These are phyloP conservation scores for Paracoccidioides lutzii DNA, from an alignment of 2,329 filamentous ascomycete species.

Conservation along the genomic window DNA sequence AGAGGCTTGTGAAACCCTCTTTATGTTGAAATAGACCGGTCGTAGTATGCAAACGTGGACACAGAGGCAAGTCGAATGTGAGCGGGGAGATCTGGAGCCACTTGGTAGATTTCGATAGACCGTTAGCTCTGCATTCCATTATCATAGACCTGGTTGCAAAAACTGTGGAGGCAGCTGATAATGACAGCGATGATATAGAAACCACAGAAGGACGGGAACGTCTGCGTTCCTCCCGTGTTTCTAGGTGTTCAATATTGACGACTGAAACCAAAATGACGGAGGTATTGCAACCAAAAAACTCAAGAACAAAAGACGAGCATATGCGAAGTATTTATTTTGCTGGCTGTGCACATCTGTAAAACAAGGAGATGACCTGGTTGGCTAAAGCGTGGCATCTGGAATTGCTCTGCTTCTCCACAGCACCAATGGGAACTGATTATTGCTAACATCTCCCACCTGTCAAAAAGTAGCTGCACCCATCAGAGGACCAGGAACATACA, in stretches of 20 bases:
- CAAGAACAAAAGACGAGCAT: not conserved
- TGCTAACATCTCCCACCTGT: not conserved
- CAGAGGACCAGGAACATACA: not conserved
- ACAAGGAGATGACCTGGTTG: not conserved
- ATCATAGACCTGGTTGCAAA: not conserved
- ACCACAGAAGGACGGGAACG: not conserved
- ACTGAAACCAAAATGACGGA: not conserved
- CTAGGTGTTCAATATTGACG: not conserved
- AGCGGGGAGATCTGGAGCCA: conserved; percentile 6
- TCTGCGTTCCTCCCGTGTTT: not conserved
- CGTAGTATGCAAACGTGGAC: not conserved
- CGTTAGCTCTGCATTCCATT: conserved; percentile 14
- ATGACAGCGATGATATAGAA: not conserved
- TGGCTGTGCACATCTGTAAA: not conserved
- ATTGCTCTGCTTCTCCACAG: not conserved
- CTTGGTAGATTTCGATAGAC: conserved; percentile 8
- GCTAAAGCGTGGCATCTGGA: not conserved
- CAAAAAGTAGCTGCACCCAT: not conserved
- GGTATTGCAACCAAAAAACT: not conserved
- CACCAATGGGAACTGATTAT: not conserved
- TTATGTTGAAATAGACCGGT: not conserved
- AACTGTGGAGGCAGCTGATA: not conserved
- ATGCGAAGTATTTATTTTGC: not conserved
- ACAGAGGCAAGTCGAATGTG: conserved; percentile 3
- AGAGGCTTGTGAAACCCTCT: not conserved